A percentile compares a stretch with the other conserved stretches of the same genome.
phyloP scores from a whole-genome alignment of 1,139 yeast species.

The Pichia sp. region DNA sequence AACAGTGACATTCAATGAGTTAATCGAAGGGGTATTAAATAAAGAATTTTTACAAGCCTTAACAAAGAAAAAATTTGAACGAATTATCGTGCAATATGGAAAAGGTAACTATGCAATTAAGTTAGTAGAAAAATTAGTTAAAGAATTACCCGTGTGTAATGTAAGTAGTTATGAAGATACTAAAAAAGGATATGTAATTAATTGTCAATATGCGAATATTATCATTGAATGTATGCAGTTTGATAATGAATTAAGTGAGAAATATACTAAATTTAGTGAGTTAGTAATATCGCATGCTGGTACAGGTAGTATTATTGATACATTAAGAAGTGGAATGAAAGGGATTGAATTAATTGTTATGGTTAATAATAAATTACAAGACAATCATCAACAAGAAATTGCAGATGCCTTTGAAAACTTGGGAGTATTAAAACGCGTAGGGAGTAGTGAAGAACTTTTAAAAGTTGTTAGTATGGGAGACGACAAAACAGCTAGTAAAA shows the following conservation, averaged over 20 bases:
- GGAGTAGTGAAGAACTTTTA: slow-evolving; percentile 3
- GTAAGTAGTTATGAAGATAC: background rate
- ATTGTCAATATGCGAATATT: background rate
- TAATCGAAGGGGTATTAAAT: slow-evolving; percentile 41
- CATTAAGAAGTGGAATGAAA: slow-evolving; percentile 38
- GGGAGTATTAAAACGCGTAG: slow-evolving; percentile 30
- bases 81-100: background rate
- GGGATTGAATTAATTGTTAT: slow-evolving; percentile 48
- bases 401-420: slow-evolving; percentile 49
- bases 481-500: background rate
- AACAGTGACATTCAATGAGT: slow-evolving; percentile 63
- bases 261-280: slow-evolving; percentile 30
- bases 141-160: no score
- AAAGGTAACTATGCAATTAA: no score
- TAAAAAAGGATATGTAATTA: background rate
- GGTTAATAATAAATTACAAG: slow-evolving; percentile 65
- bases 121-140: no score
- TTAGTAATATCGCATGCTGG: slow-evolving; percentile 83
- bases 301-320: slow-evolving; percentile 86
- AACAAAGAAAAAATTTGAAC: background rate
- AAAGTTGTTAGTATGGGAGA: background rate
- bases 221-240: slow-evolving; percentile 43
- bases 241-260: slow-evolving; percentile 34
- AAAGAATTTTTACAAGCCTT: slow-evolving; percentile 35
- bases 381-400: slow-evolving; percentile 80